Evolutionary conservation across 257 asterid genomes (phyloP).

Genomic region (Solanum pimpinellifolium): DNA sequence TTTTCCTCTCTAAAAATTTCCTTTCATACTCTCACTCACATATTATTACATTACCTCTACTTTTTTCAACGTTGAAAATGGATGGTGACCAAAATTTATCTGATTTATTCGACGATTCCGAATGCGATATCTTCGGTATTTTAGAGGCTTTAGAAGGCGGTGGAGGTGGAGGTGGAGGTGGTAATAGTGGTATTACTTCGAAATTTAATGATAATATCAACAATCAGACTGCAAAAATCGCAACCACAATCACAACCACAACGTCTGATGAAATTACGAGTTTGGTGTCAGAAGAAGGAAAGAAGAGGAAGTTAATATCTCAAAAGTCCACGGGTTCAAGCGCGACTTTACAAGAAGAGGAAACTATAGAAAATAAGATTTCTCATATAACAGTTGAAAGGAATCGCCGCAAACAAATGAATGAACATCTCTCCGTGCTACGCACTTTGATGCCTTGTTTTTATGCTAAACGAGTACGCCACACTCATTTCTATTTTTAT

Average conservation of each 20-base stretch:
- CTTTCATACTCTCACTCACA: not conserved
- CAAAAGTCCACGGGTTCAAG: constrained; percentile 22
- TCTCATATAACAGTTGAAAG: constrained; percentile 5
- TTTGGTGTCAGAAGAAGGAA: not conserved
- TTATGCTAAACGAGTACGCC: constrained; percentile 3
- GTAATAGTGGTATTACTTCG: not conserved
- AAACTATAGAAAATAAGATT: not conserved
- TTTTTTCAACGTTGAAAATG: not conserved
- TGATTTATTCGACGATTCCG: constrained; percentile 1
- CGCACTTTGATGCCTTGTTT: constrained; percentile 8
- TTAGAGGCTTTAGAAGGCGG: constrained; percentile 46
- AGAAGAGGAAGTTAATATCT: constrained; percentile 24
- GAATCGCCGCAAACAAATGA: constrained; percentile 4
- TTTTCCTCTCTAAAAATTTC: not conserved
- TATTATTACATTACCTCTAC: not conserved
- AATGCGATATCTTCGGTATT: constrained; percentile 50
- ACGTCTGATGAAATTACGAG: not conserved
- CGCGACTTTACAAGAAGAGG: not conserved
- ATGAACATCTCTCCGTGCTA: not conserved
- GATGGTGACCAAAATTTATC: not conserved
- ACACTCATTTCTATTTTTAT: not conserved
- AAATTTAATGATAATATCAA: not conserved
- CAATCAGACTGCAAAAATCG: not conserved
- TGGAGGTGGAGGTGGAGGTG: not conserved
- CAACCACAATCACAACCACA: not conserved